Conservation (phyloP, 2,329 filamentous ascomycete genomes). For the Ophiostoma australiae region DNA sequence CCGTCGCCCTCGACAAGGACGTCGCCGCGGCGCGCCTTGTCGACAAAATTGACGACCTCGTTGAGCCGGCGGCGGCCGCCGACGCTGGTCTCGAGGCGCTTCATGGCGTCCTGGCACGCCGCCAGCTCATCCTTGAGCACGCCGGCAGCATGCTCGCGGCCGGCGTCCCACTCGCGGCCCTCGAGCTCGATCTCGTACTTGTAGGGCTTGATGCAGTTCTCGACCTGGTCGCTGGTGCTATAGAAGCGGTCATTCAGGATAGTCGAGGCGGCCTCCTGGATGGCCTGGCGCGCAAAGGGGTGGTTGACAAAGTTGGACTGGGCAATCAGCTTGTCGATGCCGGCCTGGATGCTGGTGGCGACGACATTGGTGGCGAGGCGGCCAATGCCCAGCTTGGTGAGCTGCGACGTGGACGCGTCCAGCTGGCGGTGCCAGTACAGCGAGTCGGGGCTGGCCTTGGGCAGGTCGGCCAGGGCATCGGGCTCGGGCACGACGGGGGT, state of each 20-base stretch:
- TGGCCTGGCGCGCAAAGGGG: constrained; percentile 88
- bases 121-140: constrained; percentile 83
- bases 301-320: constrained; percentile 83
- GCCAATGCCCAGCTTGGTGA: constrained; percentile 92
- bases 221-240: constrained; percentile 94
- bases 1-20: constrained; percentile 79
- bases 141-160: constrained; percentile 72
- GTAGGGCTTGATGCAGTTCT: constrained; percentile 98
- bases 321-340: constrained; percentile 72
- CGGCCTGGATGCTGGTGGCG: constrained; percentile 76
- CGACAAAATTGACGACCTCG: constrained; percentile 87
- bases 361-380: constrained; percentile 89
- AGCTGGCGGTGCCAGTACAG: constrained; percentile 92
- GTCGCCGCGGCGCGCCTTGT: constrained; percentile 82
- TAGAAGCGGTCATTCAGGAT: constrained; percentile 94
- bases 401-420: constrained; percentile 80
- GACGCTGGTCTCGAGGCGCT: constrained; percentile 67
- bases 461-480: constrained; percentile 70
- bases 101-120: constrained; percentile 75
- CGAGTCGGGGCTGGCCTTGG: constrained; percentile 78
- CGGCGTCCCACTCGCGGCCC: constrained; percentile 79
- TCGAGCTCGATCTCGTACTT: constrained; percentile 97
- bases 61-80: constrained; percentile 79
- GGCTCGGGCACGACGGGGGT: constrained; percentile 59
- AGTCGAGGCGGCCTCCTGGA: constrained; percentile 79